These are phyloP conservation scores for Capniomyces stellatus DNA, from an alignment of 371 early-diverging fungal species.

Conservation along the genomic window DNA sequence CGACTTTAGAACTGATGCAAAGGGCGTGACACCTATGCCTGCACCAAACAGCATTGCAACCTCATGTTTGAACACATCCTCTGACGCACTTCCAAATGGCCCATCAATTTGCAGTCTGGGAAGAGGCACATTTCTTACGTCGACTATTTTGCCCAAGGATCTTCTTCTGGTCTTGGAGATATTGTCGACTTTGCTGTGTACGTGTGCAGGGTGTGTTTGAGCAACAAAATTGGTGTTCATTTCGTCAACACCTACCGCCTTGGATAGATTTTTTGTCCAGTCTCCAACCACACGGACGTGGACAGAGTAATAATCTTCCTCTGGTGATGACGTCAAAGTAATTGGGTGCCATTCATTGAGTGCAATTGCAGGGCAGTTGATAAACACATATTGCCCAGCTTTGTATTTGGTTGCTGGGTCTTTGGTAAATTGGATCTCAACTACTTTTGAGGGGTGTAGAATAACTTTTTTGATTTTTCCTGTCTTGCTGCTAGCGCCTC, in stretches of 20 bases:
- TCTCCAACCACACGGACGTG: constrained; percentile 70
- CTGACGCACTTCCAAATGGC: constrained; percentile 68
- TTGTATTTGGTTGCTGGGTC: constrained; percentile 36
- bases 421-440: constrained; percentile 49
- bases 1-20: constrained; percentile 45
- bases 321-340: constrained; percentile 73
- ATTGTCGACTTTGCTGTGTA: background rate
- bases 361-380: constrained; percentile 46
- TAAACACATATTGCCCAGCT: constrained; percentile 55
- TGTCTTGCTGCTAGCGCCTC: constrained; percentile 33
- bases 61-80: constrained; percentile 73
- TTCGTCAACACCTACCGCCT: constrained; percentile 25
- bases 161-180: background rate
- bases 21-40: constrained; percentile 67
- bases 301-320: constrained; percentile 60
- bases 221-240: constrained; percentile 25
- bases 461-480: constrained; percentile 49
- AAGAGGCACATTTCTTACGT: constrained; percentile 22
- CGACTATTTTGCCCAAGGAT: background rate
- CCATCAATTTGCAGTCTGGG: constrained; percentile 53
- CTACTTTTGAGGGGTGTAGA: constrained; percentile 45
- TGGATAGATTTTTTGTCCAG: constrained; percentile 62
- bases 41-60: constrained; percentile 61
- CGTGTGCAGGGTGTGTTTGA: background rate
- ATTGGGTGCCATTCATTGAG: constrained; percentile 67